Base-by-base conservation (phyloP, 345 rosid species). In the Populus nigra region DNA sequence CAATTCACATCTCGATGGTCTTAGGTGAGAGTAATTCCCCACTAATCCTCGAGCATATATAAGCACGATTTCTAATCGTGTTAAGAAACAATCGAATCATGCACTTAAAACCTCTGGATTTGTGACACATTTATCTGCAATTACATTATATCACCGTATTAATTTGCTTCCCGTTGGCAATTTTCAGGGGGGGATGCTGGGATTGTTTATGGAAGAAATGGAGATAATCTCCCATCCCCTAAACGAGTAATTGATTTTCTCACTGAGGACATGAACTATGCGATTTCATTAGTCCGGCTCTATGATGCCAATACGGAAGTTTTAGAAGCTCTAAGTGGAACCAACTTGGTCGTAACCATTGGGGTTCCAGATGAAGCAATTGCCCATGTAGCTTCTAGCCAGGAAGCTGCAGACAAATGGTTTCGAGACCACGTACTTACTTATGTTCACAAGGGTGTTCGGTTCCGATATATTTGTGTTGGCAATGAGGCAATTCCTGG, bases 391-490 rank as follows among this genome's bases (percentile, higher is more conserved):
- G 85, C 82, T 11, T 71, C 79, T 1, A 82, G 82, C 71, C 79
- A 73, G 49, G 77, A 78, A 11, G 69, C 81, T 33, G 82, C 82
- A 5, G 76, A 70, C 49, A 67, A 75, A 35, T 82, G 84, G 84
- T 43, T 70, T 61, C 73, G 75, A 63, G 78, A 78, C 49, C 75
- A 78, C 76, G 49, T 82, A 22, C 17, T 41, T 82, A 71, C 17
- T 33, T 82, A 66, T 47, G 25, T 75, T 15, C 18, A 10, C 5
- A 74, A 57, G 73, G 79, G 85, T 12, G 79, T 77, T 11, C 66
- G 79, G 39, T 75, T 78, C 65, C 85, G 79, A 5, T 78, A 75
- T 68, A 35, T 82, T 7, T 77, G 76, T 53, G 77, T 75, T 18
- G 82, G 77, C 18, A 78, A 75, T 18, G 77, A 78, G 2, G 82